Percentiles rank a stretch among this genome's conserved stretches.
phyloP scores from a whole-genome alignment of 2,329 filamentous ascomycete species.

The Exophiala lecanii-corni region DNA sequence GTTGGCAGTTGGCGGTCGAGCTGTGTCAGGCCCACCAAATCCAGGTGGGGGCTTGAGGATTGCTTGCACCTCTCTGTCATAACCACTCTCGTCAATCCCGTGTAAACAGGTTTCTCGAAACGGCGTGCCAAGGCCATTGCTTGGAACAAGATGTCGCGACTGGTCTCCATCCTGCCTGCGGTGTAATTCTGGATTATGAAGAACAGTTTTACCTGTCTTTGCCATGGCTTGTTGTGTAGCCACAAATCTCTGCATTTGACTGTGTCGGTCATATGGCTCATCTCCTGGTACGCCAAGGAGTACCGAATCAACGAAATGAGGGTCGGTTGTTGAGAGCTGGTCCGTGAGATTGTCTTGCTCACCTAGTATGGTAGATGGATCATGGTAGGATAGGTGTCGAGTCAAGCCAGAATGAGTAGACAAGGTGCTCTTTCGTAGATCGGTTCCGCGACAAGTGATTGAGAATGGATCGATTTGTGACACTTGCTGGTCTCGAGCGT shows the following conservation, averaged over 20 bases:
- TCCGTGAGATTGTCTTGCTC: too few species aligned
- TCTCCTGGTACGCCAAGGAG: conserved; percentile 1
- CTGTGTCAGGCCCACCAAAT: conserved; percentile 1
- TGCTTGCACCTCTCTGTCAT: background rate
- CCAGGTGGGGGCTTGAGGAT: conserved; percentile 12
- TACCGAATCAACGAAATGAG: background rate
- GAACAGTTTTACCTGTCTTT: conserved; percentile 25
- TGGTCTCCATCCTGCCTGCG: too few species aligned
- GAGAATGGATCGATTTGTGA: background rate
- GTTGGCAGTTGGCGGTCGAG: background rate
- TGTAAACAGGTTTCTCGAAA: background rate
- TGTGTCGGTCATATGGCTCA: conserved; percentile 23
- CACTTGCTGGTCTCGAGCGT: background rate
- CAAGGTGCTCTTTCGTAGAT: background rate
- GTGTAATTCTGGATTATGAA: conserved; percentile 23
- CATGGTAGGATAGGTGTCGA: conserved; percentile 7
- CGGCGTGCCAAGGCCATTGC: background rate
- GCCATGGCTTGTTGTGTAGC: conserved; percentile 23
- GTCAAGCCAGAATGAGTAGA: background rate
- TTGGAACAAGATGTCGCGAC: background rate
- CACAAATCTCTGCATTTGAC: conserved; percentile 25
- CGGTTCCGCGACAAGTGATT: background rate
- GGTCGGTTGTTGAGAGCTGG: background rate
- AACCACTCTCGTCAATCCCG: background rate
- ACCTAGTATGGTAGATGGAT: too few species aligned